phyloP scores from a whole-genome alignment of 768 basidiomycete species.

The Kwoniella sp. region DNA sequence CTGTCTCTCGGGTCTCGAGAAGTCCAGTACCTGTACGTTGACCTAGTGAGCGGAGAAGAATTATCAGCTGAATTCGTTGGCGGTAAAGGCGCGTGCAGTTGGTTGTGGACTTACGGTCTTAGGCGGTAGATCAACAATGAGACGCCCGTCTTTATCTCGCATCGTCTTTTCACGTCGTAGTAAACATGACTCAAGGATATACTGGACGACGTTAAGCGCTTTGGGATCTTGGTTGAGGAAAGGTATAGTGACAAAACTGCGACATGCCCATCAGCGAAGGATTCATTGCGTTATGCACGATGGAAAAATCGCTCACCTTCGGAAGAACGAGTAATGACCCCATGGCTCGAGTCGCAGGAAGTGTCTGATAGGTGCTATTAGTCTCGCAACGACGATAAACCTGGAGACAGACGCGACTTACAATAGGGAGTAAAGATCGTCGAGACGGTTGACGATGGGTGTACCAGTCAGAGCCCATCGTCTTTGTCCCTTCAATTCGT shows the following conservation, averaged over 20 bases:
- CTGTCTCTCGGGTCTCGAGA: conserved; percentile 75
- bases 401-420: conserved; percentile 40
- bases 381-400: too few species aligned
- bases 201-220: conserved; percentile 91
- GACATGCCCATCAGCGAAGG: conserved; percentile 20
- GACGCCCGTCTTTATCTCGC: conserved; percentile 80
- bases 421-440: conserved; percentile 84
- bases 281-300: not conserved
- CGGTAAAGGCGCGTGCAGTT: too few species aligned
- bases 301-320: conserved; percentile 61
- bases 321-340: conserved; percentile 67
- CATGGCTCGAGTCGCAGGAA: conserved; percentile 56
- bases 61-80: too few species aligned
- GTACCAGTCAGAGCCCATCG: conserved; percentile 95
- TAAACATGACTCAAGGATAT: conserved; percentile 83
- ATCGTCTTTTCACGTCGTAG: conserved; percentile 90
- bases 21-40: conserved; percentile 71
- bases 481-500: conserved; percentile 73
- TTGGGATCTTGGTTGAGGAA: conserved; percentile 89
- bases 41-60: conserved; percentile 59
- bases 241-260: conserved; percentile 83
- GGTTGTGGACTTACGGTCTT: conserved; percentile 66
- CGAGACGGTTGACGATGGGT: conserved; percentile 89
- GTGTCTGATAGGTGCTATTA: conserved; percentile 33
- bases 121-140: conserved; percentile 81